phyloP scores from a whole-genome alignment of 192 early-diverging fungal genomes.

The Kappamyces sp. region DNA sequence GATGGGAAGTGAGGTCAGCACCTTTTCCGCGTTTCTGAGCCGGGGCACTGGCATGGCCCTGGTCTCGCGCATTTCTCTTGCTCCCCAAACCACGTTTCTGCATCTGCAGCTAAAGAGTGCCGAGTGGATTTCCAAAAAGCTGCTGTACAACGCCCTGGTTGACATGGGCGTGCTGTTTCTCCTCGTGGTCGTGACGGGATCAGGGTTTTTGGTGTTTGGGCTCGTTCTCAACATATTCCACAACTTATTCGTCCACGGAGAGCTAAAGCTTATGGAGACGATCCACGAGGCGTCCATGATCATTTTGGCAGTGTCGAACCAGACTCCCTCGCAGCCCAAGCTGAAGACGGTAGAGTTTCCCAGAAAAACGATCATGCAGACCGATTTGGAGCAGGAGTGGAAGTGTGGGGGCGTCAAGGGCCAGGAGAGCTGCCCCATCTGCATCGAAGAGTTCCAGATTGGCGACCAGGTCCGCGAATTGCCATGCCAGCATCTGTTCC shows the following conservation, averaged over 20 bases:
- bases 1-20: constrained; percentile 1
- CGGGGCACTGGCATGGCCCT: neutral
- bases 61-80: neutral
- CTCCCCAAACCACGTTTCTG: too few relatives aligned
- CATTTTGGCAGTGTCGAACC: constrained; percentile 3
- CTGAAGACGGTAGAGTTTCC: constrained; percentile 16
- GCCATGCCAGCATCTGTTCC: constrained; percentile 44
- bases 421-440: constrained; percentile 40
- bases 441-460: constrained; percentile 41
- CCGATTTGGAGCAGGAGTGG: constrained; percentile 16
- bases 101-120: neutral
- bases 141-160: neutral
- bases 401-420: neutral
- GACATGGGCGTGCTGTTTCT: constrained; percentile 12
- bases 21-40: constrained; percentile 9
- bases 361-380: neutral
- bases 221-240: constrained; percentile 1
- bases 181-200: constrained; percentile 8
- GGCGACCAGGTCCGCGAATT: constrained; percentile 33
- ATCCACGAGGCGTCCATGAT: constrained; percentile 14
- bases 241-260: constrained; percentile 3
- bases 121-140: neutral
- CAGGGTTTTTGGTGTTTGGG: constrained; percentile 4
- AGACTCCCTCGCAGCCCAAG: neutral
- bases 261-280: neutral